These are phyloP conservation scores for Cercospora brassicicola DNA, from an alignment of 2,329 filamentous ascomycete genomes.

Conservation along the genomic window DNA sequence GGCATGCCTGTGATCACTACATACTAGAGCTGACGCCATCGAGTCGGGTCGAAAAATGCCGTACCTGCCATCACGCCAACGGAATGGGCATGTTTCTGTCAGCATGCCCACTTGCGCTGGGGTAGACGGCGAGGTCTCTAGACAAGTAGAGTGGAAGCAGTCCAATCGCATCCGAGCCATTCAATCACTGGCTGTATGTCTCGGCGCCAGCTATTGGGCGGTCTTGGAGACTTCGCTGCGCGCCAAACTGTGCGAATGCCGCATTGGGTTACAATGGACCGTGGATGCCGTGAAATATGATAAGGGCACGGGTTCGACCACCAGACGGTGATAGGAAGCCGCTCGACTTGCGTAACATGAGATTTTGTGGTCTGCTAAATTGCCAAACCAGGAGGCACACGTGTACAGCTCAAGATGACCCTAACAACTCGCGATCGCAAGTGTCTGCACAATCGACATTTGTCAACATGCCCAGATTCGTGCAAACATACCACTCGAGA, in stretches of 20 bases:
- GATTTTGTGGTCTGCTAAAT: not conserved
- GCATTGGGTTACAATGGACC: not conserved
- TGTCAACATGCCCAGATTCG: not conserved
- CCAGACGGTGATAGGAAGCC: not conserved
- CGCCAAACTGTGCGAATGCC: not conserved
- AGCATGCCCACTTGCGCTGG: slow-evolving; percentile 3
- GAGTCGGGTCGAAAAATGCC: slow-evolving; percentile 9
- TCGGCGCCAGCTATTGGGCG: not conserved
- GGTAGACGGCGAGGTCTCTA: not conserved
- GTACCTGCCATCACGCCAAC: not conserved
- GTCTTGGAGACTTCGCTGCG: not conserved
- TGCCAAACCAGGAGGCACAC: not conserved
- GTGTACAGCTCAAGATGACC: not conserved
- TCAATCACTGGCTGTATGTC: not conserved
- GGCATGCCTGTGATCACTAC: slow-evolving; percentile 2
- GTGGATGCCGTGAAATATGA: not conserved
- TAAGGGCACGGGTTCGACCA: not conserved
- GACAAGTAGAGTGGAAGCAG: not conserved
- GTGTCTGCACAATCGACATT: not conserved
- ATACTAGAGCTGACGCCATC: slow-evolving; percentile 18
- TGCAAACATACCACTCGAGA: not conserved
- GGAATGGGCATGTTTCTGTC: slow-evolving; percentile 12
- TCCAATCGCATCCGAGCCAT: not conserved
- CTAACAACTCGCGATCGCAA: not conserved
- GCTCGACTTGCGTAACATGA: not conserved